Base-by-base conservation (phyloP, 1,284 basidiomycete species). In the Tylopilus sp. region DNA sequence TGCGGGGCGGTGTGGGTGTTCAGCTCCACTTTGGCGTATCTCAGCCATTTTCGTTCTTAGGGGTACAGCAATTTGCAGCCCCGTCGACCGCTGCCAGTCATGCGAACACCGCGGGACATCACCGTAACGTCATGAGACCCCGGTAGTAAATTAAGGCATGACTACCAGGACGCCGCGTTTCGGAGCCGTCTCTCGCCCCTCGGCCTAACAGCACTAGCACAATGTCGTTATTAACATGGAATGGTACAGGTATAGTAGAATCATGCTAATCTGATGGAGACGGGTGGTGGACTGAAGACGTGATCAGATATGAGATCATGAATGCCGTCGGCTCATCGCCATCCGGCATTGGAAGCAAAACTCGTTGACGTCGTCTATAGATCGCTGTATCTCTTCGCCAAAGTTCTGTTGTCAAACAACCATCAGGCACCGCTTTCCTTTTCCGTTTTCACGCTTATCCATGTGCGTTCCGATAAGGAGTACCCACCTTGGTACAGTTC, bases 361-460 rank as follows among this genome's bases (percentile, higher is more conserved):
- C 30, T 82, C 79, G 55, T 81, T 73, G 51, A 81, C 77, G 35
- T 65, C 68, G 63, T 82, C 80, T 44, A 81, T 61, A 53, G 79
- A 76, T 49, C 70, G 67, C 57, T 82, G 75, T 47, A 82, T 73
- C 53, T 82, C 80, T 4, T 63, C 56, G 6, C 75, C 80, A 61
- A 73, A 82, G 48, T 74, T 73, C 79, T 82, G 55, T 44, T 36
- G 45, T 46, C 48, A 42, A 21, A 28, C 36, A 29, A 44, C 38
- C 34, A 26, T 57, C 44, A 65, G 47, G 45, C 45, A 45, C 45
- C n/a, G 23, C 16, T 54, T 43, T 55, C 33, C n/a, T n/a, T n/a
- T n/a, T n/a, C n/a, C n/a, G n/a, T n/a, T n/a, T n/a, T n/a, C n/a
- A n/a, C n/a, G n/a, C 6, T 23, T 23, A 3, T 49, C 45, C 53